Base-by-base conservation (phyloP, 2,329 filamentous ascomycete species). In the Penicillium corylophilum region DNA sequence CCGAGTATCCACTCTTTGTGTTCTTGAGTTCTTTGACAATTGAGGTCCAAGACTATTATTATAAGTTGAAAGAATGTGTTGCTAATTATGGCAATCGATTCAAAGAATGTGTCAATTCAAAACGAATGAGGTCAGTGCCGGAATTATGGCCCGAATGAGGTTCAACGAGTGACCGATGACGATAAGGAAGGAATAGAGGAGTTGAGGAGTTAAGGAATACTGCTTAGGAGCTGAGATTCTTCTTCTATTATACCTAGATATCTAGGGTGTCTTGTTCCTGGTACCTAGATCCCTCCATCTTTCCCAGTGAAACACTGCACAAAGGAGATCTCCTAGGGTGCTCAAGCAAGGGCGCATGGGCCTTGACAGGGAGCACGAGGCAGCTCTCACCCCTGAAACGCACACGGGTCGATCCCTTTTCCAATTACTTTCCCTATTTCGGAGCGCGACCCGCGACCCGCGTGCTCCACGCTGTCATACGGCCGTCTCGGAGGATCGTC, bases 401-500 rank as follows among this genome's bases (percentile, higher is more conserved):
- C 31, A 33, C 45, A 36, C 22, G 51, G 42, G 26, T 44, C 41
- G 38, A 29, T 36, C 23, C 26, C 43, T 35, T 45, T 39, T 43
- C 41, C 51, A 29, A 55, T 56, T 54, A 57, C 52, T 49, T 44
- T 57, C 49, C 58, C 57, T 49, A 48, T 47, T 59, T 5, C 1
- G 53, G 47, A 39, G 9, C n/a, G 24, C 15, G 43, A 29, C 46
- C 51, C 51, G 51, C 44, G 36, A 28, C 13, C 31, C 31, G 16
- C 33, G 33, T 36, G 33, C 44, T 48, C 46, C 39, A 29, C 35
- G 33, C 35, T 38, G 31, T 35, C 31, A 18, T 16, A 16, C 33
- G 20, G 10, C 24, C 39, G 12, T 41, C 2, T 18, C 12, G n/a
- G 3, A 18, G 18, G 48, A 50, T 50, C 44, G 42, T 24, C 44